Evolutionary conservation across 2,329 filamentous ascomycete species (phyloP), one percentile per base, ranked within the genome.

Genomic region (Lasiodiplodia gonubiensis): DNA sequence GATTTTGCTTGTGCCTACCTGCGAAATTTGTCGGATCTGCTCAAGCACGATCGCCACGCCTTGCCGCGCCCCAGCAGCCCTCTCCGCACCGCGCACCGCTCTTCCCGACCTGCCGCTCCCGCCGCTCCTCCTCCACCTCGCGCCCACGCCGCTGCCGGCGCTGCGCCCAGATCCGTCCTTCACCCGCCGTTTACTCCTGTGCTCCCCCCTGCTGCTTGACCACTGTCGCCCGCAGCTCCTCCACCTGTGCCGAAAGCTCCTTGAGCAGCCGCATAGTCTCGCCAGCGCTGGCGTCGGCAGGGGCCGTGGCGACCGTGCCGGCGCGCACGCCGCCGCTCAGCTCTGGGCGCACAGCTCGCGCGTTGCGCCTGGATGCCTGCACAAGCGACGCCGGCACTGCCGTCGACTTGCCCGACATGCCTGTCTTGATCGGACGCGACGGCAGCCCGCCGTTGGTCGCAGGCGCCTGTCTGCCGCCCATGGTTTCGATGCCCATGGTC

Each of bases 181-280:
- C 33, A 30, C 42, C 25, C n/a, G 18, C 64, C 51, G 37, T 57
- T 52, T 66, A 23, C 63, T 65, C 6, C 60, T 53, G 35, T 51
- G 23, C 60, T 27, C 23, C 16, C 25, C 65, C 65, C 54, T 67
- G 65, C 35, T 60, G 54, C 35, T 60, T 52, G 16, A 57, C 65
- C 65, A 67, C 65, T 35, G 54, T 57, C 30, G 65, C 65, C 55
- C 55, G 54, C 53, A 67, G 65, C 65, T 67, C 53, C 54, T 60
- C 65, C 18, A 67, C 65, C 42, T 59, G 54, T 30, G 48, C 65
- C 14, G 53, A 60, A 23, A 67, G 54, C 64, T 66, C 54, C 30
- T 57, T 57, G 27, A 66, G 39, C 37, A 66, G 64, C 54, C 30
- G 27, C 64, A 66, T 35, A 53, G 64, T 66, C 53, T 66, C 64